Conservation (phyloP, 2,329 filamentous ascomycete species). For the Pyrenophora graminea region DNA sequence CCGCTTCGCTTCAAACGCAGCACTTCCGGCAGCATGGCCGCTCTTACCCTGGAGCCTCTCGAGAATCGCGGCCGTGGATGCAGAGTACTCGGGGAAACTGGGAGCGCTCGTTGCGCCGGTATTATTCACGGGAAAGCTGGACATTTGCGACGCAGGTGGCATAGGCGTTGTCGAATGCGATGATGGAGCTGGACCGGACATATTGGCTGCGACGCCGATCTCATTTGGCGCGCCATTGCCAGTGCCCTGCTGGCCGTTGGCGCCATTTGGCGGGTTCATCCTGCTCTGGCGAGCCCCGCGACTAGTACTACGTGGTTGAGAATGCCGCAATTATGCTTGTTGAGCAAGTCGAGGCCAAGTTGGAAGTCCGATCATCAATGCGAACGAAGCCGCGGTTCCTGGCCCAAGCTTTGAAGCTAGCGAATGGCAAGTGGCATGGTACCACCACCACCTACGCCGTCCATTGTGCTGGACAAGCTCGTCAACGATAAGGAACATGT, state of each 20-base stretch:
- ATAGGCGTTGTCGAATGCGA: constrained; percentile 19
- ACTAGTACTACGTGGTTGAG: constrained; percentile 11
- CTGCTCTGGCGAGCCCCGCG: constrained; percentile 12
- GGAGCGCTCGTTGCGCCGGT: constrained; percentile 16
- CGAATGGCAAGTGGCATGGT: neutral
- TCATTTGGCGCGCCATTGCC: constrained; percentile 27
- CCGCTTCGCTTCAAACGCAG: constrained; percentile 53
- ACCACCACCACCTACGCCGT: neutral
- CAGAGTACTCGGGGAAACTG: constrained; percentile 41
- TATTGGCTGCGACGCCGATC: constrained; percentile 23
- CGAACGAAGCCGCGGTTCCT: constrained; percentile 1
- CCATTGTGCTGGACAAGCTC: neutral
- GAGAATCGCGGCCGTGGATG: constrained; percentile 50
- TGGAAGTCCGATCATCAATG: constrained; percentile 1
- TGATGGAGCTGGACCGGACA: constrained; percentile 24
- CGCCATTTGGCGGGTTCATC: constrained; percentile 26
- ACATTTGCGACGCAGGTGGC: constrained; percentile 32
- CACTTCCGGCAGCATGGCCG: constrained; percentile 42
- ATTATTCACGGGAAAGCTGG: constrained; percentile 27
- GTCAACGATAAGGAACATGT: neutral
- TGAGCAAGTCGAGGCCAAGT: neutral
- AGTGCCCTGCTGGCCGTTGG: constrained; percentile 11
- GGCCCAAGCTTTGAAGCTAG: constrained; percentile 13
- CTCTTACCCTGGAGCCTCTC: constrained; percentile 44
- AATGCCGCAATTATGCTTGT: constrained; percentile 7